Percentiles rank a stretch among this genome's conserved stretches.
phyloP scores from a whole-genome alignment of 805 yeast species.

The Komagataella kurtzmanii region DNA sequence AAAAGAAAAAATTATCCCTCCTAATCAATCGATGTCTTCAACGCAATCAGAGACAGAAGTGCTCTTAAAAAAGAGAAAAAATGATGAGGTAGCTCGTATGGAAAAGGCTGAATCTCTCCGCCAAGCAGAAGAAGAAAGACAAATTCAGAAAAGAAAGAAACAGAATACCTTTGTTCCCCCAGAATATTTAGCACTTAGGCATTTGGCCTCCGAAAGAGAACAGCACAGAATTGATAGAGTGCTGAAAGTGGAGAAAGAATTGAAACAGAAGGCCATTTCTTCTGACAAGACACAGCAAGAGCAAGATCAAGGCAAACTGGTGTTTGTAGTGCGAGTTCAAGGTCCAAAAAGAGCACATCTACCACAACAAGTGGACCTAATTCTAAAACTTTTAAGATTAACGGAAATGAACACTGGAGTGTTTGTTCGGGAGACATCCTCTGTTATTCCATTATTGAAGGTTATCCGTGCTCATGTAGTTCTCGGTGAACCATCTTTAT shows the following conservation, averaged over 20 bases:
- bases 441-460: conserved; percentile 50
- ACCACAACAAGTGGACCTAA: conserved; percentile 48
- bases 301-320: conserved; percentile 33
- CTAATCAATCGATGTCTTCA: background rate
- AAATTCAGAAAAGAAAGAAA: conserved; percentile 27
- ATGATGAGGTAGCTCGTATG: conserved; percentile 58
- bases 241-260: conserved; percentile 32
- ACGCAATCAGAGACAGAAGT: conserved; percentile 32
- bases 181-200: conserved; percentile 57
- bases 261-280: conserved; percentile 15
- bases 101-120: conserved; percentile 60
- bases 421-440: conserved; percentile 47
- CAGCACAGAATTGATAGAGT: conserved; percentile 54
- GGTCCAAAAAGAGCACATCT: conserved; percentile 54
- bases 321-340: conserved; percentile 54
- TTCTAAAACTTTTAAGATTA: conserved; percentile 50
- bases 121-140: conserved; percentile 31
- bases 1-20: background rate
- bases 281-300: conserved; percentile 17
- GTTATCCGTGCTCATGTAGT: conserved; percentile 63
- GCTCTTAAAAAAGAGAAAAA: conserved; percentile 65
- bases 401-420: conserved; percentile 53
- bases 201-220: conserved; percentile 55
- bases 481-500: conserved; percentile 61
- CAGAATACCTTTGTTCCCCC: conserved; percentile 54